Percentiles rank a stretch among this genome's conserved stretches.
These are phyloP conservation scores for Fusarium sp. DNA, from an alignment of 2,329 filamentous ascomycete species.

Conservation along the genomic window DNA sequence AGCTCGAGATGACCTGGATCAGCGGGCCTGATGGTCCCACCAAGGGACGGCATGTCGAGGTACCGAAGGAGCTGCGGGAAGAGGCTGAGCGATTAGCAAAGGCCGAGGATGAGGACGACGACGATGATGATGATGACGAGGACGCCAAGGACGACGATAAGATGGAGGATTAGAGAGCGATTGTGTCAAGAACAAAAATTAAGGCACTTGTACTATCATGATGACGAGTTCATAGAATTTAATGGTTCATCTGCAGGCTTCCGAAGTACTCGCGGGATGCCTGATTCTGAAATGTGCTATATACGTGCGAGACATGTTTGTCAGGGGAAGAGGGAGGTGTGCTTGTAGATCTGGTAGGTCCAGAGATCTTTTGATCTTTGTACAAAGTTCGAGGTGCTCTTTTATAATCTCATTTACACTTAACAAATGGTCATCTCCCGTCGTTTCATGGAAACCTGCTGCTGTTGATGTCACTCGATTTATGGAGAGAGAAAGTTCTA, in stretches of 20 bases:
- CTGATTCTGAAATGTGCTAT: constrained; percentile 24
- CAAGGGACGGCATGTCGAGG: constrained; percentile 91
- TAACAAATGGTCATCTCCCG: background rate
- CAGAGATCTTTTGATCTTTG: background rate
- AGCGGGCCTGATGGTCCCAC: constrained; percentile 86
- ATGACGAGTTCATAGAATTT: constrained; percentile 52
- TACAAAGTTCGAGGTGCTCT: background rate
- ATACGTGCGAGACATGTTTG: constrained; percentile 11
- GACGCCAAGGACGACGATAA: constrained; percentile 74
- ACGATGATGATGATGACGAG: constrained; percentile 74
- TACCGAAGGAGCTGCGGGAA: constrained; percentile 88
- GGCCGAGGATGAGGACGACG: constrained; percentile 87
- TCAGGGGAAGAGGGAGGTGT: constrained; percentile 35
- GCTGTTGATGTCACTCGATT: background rate
- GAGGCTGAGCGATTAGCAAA: constrained; percentile 95
- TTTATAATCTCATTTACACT: background rate
- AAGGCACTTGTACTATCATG: constrained; percentile 53
- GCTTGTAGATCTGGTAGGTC: background rate
- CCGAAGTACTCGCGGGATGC: constrained; percentile 15
- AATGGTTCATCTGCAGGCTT: constrained; percentile 49
- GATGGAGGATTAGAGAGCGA: constrained; percentile 81
- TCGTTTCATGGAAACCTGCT: too few species aligned
- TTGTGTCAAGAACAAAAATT: constrained; percentile 37
- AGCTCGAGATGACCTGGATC: constrained; percentile 99
- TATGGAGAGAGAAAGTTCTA: background rate